A percentile compares a stretch with the other conserved stretches of the same genome.
Conservation (phyloP, 768 basidiomycete species). For the Amanita thiersii region DNA sequence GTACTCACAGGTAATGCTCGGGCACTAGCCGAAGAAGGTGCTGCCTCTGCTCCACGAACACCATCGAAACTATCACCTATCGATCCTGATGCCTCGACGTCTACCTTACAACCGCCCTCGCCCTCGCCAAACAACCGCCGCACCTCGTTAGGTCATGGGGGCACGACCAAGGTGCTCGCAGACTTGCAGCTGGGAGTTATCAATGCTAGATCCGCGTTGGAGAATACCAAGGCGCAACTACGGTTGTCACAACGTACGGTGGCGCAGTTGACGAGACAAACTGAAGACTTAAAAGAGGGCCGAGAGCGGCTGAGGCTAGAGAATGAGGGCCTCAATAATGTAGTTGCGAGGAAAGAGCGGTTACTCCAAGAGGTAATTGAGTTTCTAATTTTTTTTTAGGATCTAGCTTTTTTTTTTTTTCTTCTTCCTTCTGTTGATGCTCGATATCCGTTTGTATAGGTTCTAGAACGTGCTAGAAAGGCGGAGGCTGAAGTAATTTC, state of each 20-base stretch:
- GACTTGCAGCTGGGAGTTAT: constrained; percentile 81
- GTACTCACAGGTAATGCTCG: constrained; percentile 67
- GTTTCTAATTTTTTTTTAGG: neutral
- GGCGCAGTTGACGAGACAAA: constrained; percentile 75
- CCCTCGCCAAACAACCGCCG: constrained; percentile 42
- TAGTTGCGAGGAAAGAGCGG: constrained; percentile 82
- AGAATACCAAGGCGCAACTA: constrained; percentile 80
- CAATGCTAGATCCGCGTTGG: constrained; percentile 71
- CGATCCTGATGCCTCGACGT: constrained; percentile 27
- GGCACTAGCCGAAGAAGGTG: constrained; percentile 70
- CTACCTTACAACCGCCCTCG: constrained; percentile 36
- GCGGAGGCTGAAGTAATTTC: constrained; percentile 70
- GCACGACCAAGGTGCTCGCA: constrained; percentile 82
- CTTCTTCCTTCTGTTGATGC: too few species aligned
- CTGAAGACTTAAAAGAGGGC: constrained; percentile 84
- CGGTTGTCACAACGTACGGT: constrained; percentile 76
- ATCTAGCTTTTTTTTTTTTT: neutral
- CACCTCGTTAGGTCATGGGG: constrained; percentile 60
- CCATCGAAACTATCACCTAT: constrained; percentile 22
- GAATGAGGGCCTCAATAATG: constrained; percentile 84
- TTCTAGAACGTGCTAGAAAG: constrained; percentile 78
- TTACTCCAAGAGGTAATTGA: constrained; percentile 77
- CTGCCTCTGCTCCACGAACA: constrained; percentile 25
- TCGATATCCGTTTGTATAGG: constrained; percentile 29
- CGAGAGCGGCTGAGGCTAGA: constrained; percentile 76